Percentiles rank a stretch among this genome's conserved stretches.
phyloP scores from a whole-genome alignment of 2,329 filamentous ascomycete species.

The Aspergillus pseudonomiae region DNA sequence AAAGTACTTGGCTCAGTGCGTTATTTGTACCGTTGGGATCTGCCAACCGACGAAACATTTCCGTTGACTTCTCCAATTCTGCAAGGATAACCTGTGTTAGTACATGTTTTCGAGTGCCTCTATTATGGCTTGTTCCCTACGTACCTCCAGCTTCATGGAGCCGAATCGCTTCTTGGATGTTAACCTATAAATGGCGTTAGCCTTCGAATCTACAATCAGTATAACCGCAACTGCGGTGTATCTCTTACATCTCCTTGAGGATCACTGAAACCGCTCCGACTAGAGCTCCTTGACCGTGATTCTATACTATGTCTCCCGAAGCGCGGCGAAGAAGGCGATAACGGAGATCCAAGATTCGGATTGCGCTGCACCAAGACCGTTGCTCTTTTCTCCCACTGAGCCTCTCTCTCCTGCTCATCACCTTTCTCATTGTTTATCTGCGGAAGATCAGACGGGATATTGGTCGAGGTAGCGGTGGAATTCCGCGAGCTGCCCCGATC shows the following conservation, averaged over 20 bases:
- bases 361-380: slow-evolving; percentile 76
- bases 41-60: slow-evolving; percentile 80
- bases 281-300: slow-evolving; percentile 36
- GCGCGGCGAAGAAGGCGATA: slow-evolving; percentile 21
- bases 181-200: slow-evolving; percentile 39
- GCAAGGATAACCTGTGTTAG: slow-evolving; percentile 3
- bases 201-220: neutral
- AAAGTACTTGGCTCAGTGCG: slow-evolving; percentile 91
- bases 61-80: slow-evolving; percentile 77
- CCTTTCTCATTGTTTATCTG: slow-evolving; percentile 62
- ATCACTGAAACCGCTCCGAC: slow-evolving; percentile 34
- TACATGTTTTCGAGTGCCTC: neutral
- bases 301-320: slow-evolving; percentile 12
- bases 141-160: slow-evolving; percentile 78
- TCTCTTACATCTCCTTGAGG: slow-evolving; percentile 40
- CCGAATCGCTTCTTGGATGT: slow-evolving; percentile 94
- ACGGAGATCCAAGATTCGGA: slow-evolving; percentile 47
- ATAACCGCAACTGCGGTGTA: neutral
- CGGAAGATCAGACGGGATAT: slow-evolving; percentile 79
- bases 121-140: slow-evolving; percentile 18
- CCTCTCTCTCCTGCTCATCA: slow-evolving; percentile 62
- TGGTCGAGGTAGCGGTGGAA: slow-evolving; percentile 54
- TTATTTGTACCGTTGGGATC: slow-evolving; percentile 86
- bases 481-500: slow-evolving; percentile 32
- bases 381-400: slow-evolving; percentile 88